phyloP scores from a whole-genome alignment of 345 rosid genomes.

The Lumnitzera littorea region DNA sequence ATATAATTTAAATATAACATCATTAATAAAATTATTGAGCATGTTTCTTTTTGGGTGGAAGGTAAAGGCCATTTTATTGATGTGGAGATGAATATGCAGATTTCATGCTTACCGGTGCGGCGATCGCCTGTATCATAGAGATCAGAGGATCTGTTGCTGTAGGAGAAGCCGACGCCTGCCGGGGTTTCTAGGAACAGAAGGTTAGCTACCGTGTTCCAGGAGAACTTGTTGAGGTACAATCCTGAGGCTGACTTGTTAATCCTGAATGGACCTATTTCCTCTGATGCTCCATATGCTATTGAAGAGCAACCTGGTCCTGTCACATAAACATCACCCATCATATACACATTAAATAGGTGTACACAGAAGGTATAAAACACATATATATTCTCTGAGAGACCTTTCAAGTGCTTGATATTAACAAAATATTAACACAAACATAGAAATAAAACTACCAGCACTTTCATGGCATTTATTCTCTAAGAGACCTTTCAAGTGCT shows the following conservation, averaged over 20 bases:
- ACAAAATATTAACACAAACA: too few species aligned
- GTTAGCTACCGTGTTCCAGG: conserved; percentile 85
- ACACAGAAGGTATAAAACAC: too few species aligned
- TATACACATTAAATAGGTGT: background rate
- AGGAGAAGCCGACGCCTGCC: conserved; percentile 98
- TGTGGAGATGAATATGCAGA: too few species aligned
- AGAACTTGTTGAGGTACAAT: conserved; percentile 69
- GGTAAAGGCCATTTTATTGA: too few species aligned
- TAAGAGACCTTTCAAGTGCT: too few species aligned
- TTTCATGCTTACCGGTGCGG: conserved; percentile 56
- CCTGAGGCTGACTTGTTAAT: conserved; percentile 79
- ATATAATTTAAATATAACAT: background rate
- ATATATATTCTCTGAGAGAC: too few species aligned
- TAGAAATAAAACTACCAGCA: too few species aligned
- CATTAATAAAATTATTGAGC: background rate
- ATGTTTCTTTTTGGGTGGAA: too few species aligned
- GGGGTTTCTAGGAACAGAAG: conserved; percentile 94
- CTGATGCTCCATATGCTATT: conserved; percentile 98
- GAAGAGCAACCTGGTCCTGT: conserved; percentile 99
- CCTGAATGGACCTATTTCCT: conserved; percentile 95
- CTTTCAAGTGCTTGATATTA: too few species aligned
- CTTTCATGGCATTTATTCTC: too few species aligned
- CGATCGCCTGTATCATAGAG: conserved; percentile 67
- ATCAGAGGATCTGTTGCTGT: conserved; percentile 80
- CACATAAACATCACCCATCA: background rate